A percentile compares a stretch with the other conserved stretches of the same genome.
Evolutionary conservation across 129 eudicot species (phyloP).

Genomic region (Oenanthe sinensis): DNA sequence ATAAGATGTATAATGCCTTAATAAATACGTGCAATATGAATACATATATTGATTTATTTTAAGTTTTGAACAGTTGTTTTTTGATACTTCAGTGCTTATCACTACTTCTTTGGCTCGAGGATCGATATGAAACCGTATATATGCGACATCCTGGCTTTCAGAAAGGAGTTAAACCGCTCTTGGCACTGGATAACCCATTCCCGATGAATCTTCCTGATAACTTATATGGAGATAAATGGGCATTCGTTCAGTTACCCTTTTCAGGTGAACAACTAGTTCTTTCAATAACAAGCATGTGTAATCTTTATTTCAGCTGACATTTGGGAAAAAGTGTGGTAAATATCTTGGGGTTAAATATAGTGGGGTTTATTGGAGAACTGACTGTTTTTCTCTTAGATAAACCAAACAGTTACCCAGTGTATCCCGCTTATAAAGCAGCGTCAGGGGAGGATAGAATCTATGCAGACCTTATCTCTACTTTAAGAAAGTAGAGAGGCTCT

Average conservation of each 20-base stretch:
- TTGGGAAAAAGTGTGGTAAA: not conserved
- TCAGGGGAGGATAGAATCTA: no score
- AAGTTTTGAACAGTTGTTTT: not conserved
- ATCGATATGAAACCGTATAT: slow-evolving; percentile 78
- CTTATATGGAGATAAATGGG: slow-evolving; percentile 92
- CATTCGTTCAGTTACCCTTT: slow-evolving; percentile 89
- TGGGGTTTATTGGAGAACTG: not conserved
- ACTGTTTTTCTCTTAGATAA: not conserved
- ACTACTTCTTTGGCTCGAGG: slow-evolving; percentile 86
- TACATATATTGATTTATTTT: not conserved
- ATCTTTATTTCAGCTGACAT: not conserved
- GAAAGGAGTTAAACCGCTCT: slow-evolving; percentile 83
- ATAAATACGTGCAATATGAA: not conserved
- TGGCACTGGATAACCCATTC: slow-evolving; percentile 82
- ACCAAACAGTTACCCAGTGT: not conserved
- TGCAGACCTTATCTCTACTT: no score
- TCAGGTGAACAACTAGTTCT: slow-evolving; percentile 51
- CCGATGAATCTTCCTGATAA: slow-evolving; percentile 93
- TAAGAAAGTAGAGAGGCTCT: no score
- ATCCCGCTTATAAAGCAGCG: not conserved
- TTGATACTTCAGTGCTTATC: slow-evolving; percentile 60
- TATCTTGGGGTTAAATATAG: not conserved
- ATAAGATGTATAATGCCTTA: not conserved
- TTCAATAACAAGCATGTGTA: not conserved
- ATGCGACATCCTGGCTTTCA: slow-evolving; percentile 87